Base-by-base conservation (phyloP, 306 rosid species). In the Casuarina cunninghamiana region DNA sequence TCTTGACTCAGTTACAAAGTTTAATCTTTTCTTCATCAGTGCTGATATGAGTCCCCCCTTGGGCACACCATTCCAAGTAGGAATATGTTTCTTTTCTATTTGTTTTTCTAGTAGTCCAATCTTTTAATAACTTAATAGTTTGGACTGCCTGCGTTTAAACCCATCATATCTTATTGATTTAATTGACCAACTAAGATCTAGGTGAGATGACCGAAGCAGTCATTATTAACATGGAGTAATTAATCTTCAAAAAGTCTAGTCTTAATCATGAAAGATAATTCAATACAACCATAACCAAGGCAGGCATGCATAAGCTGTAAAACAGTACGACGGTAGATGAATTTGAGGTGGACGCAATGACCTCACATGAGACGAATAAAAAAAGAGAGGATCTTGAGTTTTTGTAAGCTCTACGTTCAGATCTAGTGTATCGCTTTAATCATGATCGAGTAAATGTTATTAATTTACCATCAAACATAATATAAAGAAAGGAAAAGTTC, bases 1-100 rank as follows among this genome's bases (percentile, higher is more conserved):
- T 39, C 26, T 50, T 66, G 39, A 42, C 69, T 54, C 65, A 37
- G 10, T 57, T 50, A 65, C 68, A 58, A 58, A 65, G 63, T 79
- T 58, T 51, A 75, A 82, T 81, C 32, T 26, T 26, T 26, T 26
- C 32, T 26, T 26, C 32, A 26, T 26, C 32, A 26, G 32, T 26
- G 1, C 32, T 26, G 32, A 26, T 26, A 26, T 26, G 32, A 26
- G 32, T 26, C 32, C 32, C 32, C 32, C 32, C 32, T 26, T 26
- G 32, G 32, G 32, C 32, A 26, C 32, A 26, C 32, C 32, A 26
- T 26, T 26, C 32, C 32, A 26, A 26, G 32, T 26, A 26, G 32
- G 32, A 26, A 26, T 26, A 26, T 26, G 32, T 26, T 26, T 26
- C 32, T 26, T 26, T 26, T 26, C 32, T 26, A 26, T 26, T 26